Evolutionary conservation across 148 eudicot species (phyloP), one percentile per base, ranked within the genome.

Genomic region (Cornus suecica): DNA sequence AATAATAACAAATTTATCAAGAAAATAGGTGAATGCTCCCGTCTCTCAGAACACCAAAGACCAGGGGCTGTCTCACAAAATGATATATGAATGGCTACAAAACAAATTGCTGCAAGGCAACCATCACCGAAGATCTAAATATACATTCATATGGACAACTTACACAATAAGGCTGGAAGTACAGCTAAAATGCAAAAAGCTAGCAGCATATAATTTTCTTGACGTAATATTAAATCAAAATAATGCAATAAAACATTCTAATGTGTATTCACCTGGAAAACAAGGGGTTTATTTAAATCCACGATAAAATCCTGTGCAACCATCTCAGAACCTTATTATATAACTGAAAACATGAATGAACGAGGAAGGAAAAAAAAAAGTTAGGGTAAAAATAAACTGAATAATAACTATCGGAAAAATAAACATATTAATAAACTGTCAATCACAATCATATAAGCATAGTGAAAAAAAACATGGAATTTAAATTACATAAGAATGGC

Each of bases 271-370:
- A 93, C 97, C 97, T 93, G 97, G 82, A 84, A 90, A 41, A 93
- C 97, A 79, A 93, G 95, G 27, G 93, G 89, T 75, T 89, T 90
- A 73, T 85, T 84, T 66, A 90, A 78, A 80, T 93, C 97, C 78
- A 90, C 93, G 10, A 82, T 84, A 68, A 87, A 93, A 25, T 84
- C 90, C 76, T 93, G 75, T 20, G 86, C 88, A 65, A 88, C 94
- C 98, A 93, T 93, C 84, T 82, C 78, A 76, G 77, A 37, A 74
- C 80, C 73, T 75, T 26, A 31, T 27, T 10, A 32, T 76, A 5
- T 2, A 64, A 27, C 54, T 61, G 56, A 23, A n/a, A 23, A 8
- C 8, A 62, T 16, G 23, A 9, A n/a, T 28, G 68, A 65, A 29
- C 16, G 1, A 48, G 54, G 10, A 54, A 54, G 18, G 22, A 16